Percentiles rank a stretch among this genome's conserved stretches.
phyloP scores from a whole-genome alignment of 2,329 filamentous ascomycete genomes.

The Ophiosphaerella korrae region DNA sequence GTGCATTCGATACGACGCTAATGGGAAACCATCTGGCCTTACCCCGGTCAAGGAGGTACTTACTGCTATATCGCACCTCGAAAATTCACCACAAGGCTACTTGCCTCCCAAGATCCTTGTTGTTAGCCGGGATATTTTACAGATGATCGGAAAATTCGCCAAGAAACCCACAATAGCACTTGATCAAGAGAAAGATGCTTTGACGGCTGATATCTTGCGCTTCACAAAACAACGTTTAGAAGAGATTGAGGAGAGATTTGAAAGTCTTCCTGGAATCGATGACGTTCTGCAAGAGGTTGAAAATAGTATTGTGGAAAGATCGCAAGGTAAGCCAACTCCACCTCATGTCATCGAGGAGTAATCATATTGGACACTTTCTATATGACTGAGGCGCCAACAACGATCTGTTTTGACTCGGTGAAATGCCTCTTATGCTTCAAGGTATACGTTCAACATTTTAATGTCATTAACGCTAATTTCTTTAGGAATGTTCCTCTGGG shows the following conservation, averaged over 20 bases:
- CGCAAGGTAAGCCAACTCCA: too few relatives aligned
- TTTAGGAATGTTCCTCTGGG: constrained; percentile 12
- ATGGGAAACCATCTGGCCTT: background rate
- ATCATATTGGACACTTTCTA: too few relatives aligned
- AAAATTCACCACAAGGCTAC: background rate
- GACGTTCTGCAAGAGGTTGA: background rate
- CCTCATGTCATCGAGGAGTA: too few relatives aligned
- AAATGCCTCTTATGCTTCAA: too few relatives aligned
- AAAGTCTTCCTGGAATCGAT: background rate
- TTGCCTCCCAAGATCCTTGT: background rate
- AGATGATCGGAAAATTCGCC: background rate
- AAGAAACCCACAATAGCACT: background rate
- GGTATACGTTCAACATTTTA: background rate
- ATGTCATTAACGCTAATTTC: background rate
- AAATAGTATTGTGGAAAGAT: too few relatives aligned
- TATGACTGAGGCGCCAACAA: too few relatives aligned
- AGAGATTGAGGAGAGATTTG: background rate
- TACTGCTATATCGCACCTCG: background rate
- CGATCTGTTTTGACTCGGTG: too few relatives aligned
- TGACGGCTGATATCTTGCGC: background rate
- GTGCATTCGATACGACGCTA: background rate
- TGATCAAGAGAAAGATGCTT: background rate
- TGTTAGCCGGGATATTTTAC: background rate
- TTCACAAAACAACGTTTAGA: background rate
- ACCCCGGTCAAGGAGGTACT: background rate